Evolutionary conservation across 805 yeast genomes (phyloP), one percentile per base, ranked within the genome.

Genomic region (Suhomyces canberraensis): DNA sequence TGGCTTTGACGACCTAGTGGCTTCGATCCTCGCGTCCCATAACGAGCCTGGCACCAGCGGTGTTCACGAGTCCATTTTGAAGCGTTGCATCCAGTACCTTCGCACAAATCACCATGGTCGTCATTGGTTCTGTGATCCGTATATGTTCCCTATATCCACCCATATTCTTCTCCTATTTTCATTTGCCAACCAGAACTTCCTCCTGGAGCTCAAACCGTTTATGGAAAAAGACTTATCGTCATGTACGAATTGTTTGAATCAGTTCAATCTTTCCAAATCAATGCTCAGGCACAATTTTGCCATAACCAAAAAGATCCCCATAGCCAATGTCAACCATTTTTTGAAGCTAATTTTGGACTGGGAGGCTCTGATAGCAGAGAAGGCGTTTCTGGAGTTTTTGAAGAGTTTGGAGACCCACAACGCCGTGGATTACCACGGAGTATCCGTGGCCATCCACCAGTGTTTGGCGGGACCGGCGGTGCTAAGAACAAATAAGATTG

Each of bases 81-180:
- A 40, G 41, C 39, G 41, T 19, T 60, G 68, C 39, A 37, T 55
- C 29, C 35, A 40, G 15, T 61, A 52, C 40, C 45, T 62, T 32
- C 32, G 39, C 15, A 45, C 46, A 9, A 32, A 50, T 28, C 36
- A 40, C 25, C 19, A 34, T 5, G 48, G 47, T 4, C 48, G 45
- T n/a, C 85, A 82, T 45, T 58, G 76, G 47, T 83, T 79, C 52
- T 81, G 89, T 56, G 75, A 79, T 48, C 61, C 62, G 7, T 54
- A 55, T 20, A 60, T 74, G 41, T 62, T 60, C 28, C 73, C 76
- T 2, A 65, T 78, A 15, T 64, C 82, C 8, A 66, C 72, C 11
- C 80, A 80, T 50, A 61, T 73, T 8, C 55, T 82, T 36, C 74
- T 83, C 11, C 60, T 79, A 40, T 80, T 81, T 51, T 79, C 89